Base-by-base conservation (phyloP, 2,329 filamentous ascomycete genomes). In the Chrysoporthe puriensis region DNA sequence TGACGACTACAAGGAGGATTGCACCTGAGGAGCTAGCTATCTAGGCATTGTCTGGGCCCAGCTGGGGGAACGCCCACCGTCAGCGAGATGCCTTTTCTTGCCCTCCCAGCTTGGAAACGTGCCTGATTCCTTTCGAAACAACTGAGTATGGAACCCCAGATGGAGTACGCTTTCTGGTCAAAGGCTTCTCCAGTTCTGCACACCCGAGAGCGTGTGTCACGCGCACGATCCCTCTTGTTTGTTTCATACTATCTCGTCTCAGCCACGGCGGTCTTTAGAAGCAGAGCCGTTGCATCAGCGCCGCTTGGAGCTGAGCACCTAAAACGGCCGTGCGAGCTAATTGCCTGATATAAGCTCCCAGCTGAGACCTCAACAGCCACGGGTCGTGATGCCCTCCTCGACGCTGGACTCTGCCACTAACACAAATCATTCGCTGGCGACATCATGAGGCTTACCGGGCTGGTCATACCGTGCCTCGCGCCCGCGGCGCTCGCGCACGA, bases 401-500 rank as follows among this genome's bases (percentile, higher is more conserved):
- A 40, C 36, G 36, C 36, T 40, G 6, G 1, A 40, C 36, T 40
- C 36, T 40, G 36, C 36, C 50, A 54, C 4, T 21, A n/a, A 54
- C 50, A 16, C 46, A 3, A 11, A 21, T 4, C 34, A 59, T 5
- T 14, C 21, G 26, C 9, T 40, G 34, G 6, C 34, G 14, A 40
- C 44, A 34, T 11, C 21, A 63, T 63, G 61, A 21, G 32, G 34
- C 34, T 36, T 4, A 52, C 32, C 7, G 44, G 26, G 6, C 3
- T 26, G 16, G 9, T 52, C 21, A 34, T 63, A 52, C 34, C 46
- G 13, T 64, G 66, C 40, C 61, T 46, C n/a, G 56, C 57, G 40
- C 26, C 62, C 1, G 57, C 58, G 26, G 66, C 57, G 14, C 40
- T 64, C 13, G 56, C 66, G 13, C 57, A 64, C n/a, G 62, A 64